Conservation (phyloP, 306 rosid genomes). For the Parietaria judaica region DNA sequence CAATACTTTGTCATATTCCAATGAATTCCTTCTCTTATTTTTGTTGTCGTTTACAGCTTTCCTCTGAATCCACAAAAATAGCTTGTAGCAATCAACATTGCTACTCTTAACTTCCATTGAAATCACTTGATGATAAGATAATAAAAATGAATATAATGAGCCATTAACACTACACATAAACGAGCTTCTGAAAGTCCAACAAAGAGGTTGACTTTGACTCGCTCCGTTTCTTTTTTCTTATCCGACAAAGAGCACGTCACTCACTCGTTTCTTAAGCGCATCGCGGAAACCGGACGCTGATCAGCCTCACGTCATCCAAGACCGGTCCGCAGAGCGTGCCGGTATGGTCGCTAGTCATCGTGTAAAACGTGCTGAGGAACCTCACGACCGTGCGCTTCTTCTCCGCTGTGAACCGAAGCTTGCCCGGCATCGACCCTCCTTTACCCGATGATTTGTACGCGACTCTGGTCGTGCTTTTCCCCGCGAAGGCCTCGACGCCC, state of each 20-base stretch:
- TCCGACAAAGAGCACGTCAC: too few relatives aligned
- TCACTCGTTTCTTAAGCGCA: neutral
- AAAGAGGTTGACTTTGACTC: too few relatives aligned
- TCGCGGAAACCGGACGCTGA: conserved; percentile 39
- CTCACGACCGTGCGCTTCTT: conserved; percentile 39
- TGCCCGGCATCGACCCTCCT: conserved; percentile 48
- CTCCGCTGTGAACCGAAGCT: conserved; percentile 45
- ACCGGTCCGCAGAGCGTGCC: conserved; percentile 80
- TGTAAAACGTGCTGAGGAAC: conserved; percentile 56
- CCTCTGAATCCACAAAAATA: too few relatives aligned
- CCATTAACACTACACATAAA: too few relatives aligned
- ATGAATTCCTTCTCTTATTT: neutral
- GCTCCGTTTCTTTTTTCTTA: too few relatives aligned
- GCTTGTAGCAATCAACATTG: too few relatives aligned
- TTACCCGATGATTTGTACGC: conserved; percentile 48
- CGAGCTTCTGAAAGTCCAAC: too few relatives aligned
- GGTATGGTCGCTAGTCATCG: conserved; percentile 52
- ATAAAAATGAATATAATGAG: too few relatives aligned
- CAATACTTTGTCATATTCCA: neutral
- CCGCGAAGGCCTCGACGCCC: conserved; percentile 58
- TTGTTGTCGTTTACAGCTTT: neutral
- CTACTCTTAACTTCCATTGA: too few relatives aligned
- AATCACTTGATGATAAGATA: too few relatives aligned
- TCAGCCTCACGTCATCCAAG: conserved; percentile 60
- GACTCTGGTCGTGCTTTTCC: conserved; percentile 33